These are phyloP conservation scores for Saturnispora ahearnii DNA, from an alignment of 805 yeast genomes.

Conservation along the genomic window DNA sequence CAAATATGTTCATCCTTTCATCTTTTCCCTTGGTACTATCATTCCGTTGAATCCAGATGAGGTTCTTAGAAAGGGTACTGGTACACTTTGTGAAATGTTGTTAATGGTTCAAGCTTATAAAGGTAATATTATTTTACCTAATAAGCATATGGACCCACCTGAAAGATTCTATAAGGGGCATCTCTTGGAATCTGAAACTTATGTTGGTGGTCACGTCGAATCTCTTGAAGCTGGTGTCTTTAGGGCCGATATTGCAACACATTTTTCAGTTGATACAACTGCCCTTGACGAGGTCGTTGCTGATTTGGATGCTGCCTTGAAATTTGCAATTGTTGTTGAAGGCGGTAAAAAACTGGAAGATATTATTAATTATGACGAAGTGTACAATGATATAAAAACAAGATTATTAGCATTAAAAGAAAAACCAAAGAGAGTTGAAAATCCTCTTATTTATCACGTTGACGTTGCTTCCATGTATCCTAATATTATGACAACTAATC, in stretches of 20 bases:
- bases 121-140: slow-evolving; percentile 70
- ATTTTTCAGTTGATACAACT: slow-evolving; percentile 70
- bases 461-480: slow-evolving; percentile 99
- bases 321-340: slow-evolving; percentile 79
- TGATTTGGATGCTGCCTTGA: slow-evolving; percentile 68
- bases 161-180: slow-evolving; percentile 95
- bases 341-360: slow-evolving; percentile 63
- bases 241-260: slow-evolving; percentile 71
- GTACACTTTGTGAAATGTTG: slow-evolving; percentile 96
- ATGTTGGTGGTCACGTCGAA: slow-evolving; percentile 98
- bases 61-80: slow-evolving; percentile 92
- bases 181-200: slow-evolving; percentile 86
- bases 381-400: slow-evolving; percentile 47
- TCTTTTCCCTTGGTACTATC: slow-evolving; percentile 90
- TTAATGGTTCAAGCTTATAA: slow-evolving; percentile 93
- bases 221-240: slow-evolving; percentile 97
- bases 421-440: slow-evolving; percentile 59
- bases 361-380: slow-evolving; percentile 71
- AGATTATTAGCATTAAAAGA: slow-evolving; percentile 50
- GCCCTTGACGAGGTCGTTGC: slow-evolving; percentile 72
- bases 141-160: slow-evolving; percentile 88
- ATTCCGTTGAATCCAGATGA: slow-evolving; percentile 96
- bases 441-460: slow-evolving; percentile 89
- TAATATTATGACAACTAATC: slow-evolving; percentile 93
- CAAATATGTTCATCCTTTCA: slow-evolving; percentile 95